phyloP scores from a whole-genome alignment of 129 eudicot genomes.

The Glebionis coronaria region DNA sequence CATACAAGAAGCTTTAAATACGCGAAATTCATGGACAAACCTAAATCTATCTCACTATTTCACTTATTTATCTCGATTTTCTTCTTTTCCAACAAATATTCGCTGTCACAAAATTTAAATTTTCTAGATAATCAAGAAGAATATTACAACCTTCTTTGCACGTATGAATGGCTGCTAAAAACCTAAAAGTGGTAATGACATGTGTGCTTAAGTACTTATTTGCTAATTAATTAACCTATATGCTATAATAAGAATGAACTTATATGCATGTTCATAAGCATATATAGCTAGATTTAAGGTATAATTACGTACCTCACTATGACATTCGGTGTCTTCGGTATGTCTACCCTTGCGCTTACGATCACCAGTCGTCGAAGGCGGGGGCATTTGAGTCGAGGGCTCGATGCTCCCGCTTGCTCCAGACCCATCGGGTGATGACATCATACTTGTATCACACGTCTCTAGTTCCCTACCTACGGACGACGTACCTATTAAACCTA shows the following conservation, averaged over 20 bases:
- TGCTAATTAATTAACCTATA: not conserved
- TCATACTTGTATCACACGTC: conserved; percentile 22
- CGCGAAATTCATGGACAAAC: conserved; percentile 22
- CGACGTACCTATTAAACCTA: conserved; percentile 11
- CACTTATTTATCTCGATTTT: conserved; percentile 4
- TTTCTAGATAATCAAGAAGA: too few species aligned
- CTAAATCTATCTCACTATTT: not conserved
- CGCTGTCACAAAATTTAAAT: not conserved
- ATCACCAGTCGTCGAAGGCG: conserved; percentile 22
- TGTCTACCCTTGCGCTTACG: conserved; percentile 25
- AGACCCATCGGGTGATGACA: conserved; percentile 31
- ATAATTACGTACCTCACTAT: conserved; percentile 44
- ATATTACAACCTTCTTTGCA: too few species aligned
- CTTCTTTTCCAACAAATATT: conserved; percentile 12
- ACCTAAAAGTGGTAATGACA: not conserved
- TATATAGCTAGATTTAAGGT: not conserved
- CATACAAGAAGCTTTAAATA: conserved; percentile 16
- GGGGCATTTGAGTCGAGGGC: conserved; percentile 23
- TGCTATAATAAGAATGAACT: not conserved
- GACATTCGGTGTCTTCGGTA: conserved; percentile 34
- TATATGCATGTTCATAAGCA: too few species aligned
- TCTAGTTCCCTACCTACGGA: conserved; percentile 2
- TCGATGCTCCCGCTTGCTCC: conserved; percentile 28
- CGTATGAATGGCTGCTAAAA: conserved; percentile 8
- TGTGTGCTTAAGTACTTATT: not conserved